These are phyloP conservation scores for Globisporangium cederbergense DNA, from an alignment of 352 stramenopile species.

Conservation along the genomic window DNA sequence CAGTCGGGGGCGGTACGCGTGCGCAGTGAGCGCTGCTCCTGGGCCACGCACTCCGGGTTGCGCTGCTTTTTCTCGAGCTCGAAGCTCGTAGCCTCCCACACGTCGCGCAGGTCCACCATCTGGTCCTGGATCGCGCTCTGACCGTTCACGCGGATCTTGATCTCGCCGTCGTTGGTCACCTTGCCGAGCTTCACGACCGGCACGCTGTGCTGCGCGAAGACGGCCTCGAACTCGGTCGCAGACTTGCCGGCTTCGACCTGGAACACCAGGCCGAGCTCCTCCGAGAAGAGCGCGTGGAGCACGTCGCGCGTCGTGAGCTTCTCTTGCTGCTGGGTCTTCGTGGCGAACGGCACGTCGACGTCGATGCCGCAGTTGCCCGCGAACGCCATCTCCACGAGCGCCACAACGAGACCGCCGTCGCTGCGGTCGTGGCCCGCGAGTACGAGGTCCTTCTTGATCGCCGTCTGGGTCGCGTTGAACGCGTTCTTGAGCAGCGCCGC, in stretches of 20 bases:
- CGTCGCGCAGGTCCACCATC: slow-evolving; percentile 89
- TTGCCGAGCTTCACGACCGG: slow-evolving; percentile 89
- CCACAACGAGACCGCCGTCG: slow-evolving; percentile 95
- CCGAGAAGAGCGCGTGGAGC: slow-evolving; percentile 91
- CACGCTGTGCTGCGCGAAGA: slow-evolving; percentile 85
- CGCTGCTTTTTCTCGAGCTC: slow-evolving; percentile 97
- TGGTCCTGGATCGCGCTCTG: slow-evolving; percentile 66
- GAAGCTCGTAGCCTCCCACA: slow-evolving; percentile 99
- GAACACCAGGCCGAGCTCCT: slow-evolving; percentile 97
- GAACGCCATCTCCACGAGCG: slow-evolving; percentile 98
- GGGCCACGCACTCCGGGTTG: slow-evolving; percentile 93
- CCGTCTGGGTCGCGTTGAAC: slow-evolving; percentile 93
- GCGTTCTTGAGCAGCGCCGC: slow-evolving; percentile 89
- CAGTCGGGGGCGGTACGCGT: slow-evolving; percentile 80
- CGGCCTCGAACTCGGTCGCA: slow-evolving; percentile 72
- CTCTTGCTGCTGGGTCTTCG: background rate
- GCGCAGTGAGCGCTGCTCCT: slow-evolving; percentile 92
- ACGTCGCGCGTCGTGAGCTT: slow-evolving; percentile 59
- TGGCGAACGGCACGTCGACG: slow-evolving; percentile 79
- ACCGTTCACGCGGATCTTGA: slow-evolving; percentile 90
- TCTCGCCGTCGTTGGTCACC: slow-evolving; percentile 80
- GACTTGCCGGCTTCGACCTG: slow-evolving; percentile 83
- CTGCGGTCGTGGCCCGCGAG: slow-evolving; percentile 98
- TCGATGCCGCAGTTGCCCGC: slow-evolving; percentile 96
- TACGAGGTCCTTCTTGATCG: slow-evolving; percentile 89